Base-by-base conservation (phyloP, 768 basidiomycete genomes). In the Hydnomerulius pinastri region DNA sequence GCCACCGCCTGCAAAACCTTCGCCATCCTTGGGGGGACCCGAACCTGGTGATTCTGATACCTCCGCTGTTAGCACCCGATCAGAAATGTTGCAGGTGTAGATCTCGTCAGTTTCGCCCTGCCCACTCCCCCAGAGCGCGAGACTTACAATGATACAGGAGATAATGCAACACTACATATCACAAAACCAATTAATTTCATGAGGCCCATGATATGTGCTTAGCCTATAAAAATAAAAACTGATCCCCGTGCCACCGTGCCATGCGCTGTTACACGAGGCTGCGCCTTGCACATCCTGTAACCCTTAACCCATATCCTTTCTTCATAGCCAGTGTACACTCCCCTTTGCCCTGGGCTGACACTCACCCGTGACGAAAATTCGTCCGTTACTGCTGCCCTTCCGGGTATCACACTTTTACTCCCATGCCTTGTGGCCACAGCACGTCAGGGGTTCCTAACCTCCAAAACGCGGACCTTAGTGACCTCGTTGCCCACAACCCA, bases 301-400 rank as follows among this genome's bases (percentile, higher is more conserved):
- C 67, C 67, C 67, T 68, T 45, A 51, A 47, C 64, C 67, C 65
- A 61, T 21, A 35, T 28, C 48, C 43, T 55, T 51, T 56, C 48
- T 50, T 47, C 24, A 45, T 52, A 45, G 43, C 45, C 33, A 21
- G 46, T 21, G 44, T 23, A 15, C 38, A 35, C 48, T 54, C 51
- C 67, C 69, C 69, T 67, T 20, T 56, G 53, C 67, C 67, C 69
- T 55, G 67, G 69, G 63, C 48, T 27, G 33, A 54, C 42, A 40
- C 39, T 33, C 24, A 15, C n/a, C n/a, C n/a, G n/a, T 43, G 37
- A 21, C 51, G 40, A 53, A 50, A 43, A 15, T 24, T 38, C 10
- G 37, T 30, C 24, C 20, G 36, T 42, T 45, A 47, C 44, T 37
- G 17, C 32, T 36, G 43, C 40, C 52, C 33, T 43, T 29, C 35